phyloP scores from a whole-genome alignment of 106 monocot species.

The Acorus gramineus region DNA sequence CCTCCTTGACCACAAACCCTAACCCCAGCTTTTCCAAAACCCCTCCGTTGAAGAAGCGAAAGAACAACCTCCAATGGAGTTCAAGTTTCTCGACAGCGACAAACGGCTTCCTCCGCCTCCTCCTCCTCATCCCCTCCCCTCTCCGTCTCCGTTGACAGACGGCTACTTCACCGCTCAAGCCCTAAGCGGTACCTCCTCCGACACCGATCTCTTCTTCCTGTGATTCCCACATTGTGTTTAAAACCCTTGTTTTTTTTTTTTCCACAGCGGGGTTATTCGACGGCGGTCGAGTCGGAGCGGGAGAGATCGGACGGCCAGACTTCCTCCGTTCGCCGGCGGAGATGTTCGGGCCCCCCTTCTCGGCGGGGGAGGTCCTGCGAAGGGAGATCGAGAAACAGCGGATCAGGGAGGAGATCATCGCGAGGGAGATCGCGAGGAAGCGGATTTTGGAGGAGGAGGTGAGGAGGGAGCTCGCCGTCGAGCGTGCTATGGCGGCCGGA shows the following conservation, averaged over 20 bases:
- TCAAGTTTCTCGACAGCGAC: not conserved
- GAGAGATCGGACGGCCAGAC: not conserved
- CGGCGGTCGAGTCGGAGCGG: too few relatives aligned
- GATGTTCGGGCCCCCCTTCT: not conserved
- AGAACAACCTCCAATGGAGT: not conserved
- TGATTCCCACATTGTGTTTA: not conserved
- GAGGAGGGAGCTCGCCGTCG: not conserved
- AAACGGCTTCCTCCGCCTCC: not conserved
- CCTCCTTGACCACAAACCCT: not conserved
- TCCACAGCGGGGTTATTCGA: not conserved
- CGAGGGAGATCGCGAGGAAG: not conserved
- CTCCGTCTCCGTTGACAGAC: not conserved
- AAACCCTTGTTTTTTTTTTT: not conserved
- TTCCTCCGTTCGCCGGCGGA: not conserved
- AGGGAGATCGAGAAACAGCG: slow-evolving; percentile 4
- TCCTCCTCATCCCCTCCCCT: not conserved
- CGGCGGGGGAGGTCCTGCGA: not conserved
- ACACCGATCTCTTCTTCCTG: not conserved
- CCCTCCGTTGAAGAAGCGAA: not conserved
- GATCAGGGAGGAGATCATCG: slow-evolving; percentile 3
- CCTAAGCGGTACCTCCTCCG: not conserved
- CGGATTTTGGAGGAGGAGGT: not conserved
- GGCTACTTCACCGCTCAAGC: not conserved
- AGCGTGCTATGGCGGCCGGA: not conserved
- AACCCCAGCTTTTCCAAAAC: not conserved